Evolutionary conservation across 2,329 filamentous ascomycete genomes (phyloP).

Genomic region (Graphilbum fragrans): DNA sequence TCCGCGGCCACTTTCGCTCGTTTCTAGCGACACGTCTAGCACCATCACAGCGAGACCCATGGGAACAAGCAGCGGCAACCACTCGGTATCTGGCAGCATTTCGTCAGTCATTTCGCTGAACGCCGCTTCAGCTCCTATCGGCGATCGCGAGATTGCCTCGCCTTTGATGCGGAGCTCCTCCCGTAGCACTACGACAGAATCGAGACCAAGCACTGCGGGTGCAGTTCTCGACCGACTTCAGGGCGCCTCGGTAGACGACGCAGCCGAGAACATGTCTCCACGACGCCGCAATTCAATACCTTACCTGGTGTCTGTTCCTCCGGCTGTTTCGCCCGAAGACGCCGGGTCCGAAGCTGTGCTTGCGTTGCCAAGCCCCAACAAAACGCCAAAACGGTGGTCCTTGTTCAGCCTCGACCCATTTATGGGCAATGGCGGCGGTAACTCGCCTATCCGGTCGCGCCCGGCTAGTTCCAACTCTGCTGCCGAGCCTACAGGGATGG

Average conservation of each 20-base stretch:
- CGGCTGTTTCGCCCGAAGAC: conserved; percentile 15
- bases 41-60: conserved; percentile 53
- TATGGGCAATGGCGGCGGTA: conserved; percentile 18
- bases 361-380: conserved; percentile 34
- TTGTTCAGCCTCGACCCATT: conserved; percentile 51
- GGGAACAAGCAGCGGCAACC: conserved; percentile 21
- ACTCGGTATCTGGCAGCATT: conserved; percentile 68
- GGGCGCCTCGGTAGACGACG: conserved; percentile 21
- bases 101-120: conserved; percentile 59
- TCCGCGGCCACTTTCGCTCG: conserved; percentile 67
- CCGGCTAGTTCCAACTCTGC: conserved; percentile 34
- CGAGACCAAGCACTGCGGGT: conserved; percentile 57
- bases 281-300: conserved; percentile 49
- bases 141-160: conserved; percentile 26
- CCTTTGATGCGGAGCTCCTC: conserved; percentile 26
- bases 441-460: conserved; percentile 33
- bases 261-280: conserved; percentile 20
- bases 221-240: conserved; percentile 48
- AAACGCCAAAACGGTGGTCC: conserved; percentile 45
- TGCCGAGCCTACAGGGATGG: conserved; percentile 21
- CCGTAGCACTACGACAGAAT: conserved; percentile 27
- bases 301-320: conserved; percentile 30
- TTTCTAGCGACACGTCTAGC: conserved; percentile 75
- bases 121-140: conserved; percentile 25
- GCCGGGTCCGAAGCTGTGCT: conserved; percentile 13